Base-by-base conservation (phyloP, 768 basidiomycete species). In the Gloeophyllum trabeum region DNA sequence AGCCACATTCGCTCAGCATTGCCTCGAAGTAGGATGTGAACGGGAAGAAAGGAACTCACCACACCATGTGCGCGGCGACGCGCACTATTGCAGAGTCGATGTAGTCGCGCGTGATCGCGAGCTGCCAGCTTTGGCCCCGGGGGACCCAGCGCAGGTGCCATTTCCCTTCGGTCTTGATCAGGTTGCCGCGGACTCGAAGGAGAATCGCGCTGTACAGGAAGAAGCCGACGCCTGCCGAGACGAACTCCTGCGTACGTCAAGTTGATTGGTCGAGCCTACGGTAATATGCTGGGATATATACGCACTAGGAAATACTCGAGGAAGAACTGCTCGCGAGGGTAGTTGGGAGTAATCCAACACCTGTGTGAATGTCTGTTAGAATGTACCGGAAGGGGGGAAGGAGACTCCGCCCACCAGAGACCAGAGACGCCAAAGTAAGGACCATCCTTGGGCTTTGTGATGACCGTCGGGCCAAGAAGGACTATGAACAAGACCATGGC, bases 301-400 rank as follows among this genome's bases (percentile, higher is more conserved):
- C 63, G 41, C 38, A 71, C 70, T 21, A 69, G 60, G 49, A 69
- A 60, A 48, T 71, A 73, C 50, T 71, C 70, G 16, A 69, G 49
- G 39, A 58, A 57, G 7, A 59, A 54, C 35, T 65, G 66, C 36
- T 61, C 62, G 13, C 40, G 22, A 2, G 65, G 61, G 47, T 73
- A 73, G 12, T 52, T 47, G 3, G 52, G 43, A 5, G 69, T 66
- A 24, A 73, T 69, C 66, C 69, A 70, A 43, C 70, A 69, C 61
- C 61, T 63, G 16, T 7, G 10, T 24, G 6, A 18, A 23, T 1
- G 13, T 10, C 7, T 16, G 44, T 46, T n/a, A 35, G 22, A 14
- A 18, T 4, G 6, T 13, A 3, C 16, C 26, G 38, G 32, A 16
- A 12, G 18, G n/a, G 38, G 12, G 10, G 14, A 14, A n/a, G n/a